These are phyloP conservation scores for Tetracentron sinense DNA, from an alignment of 164 flowering plant species.

Conservation along the genomic window DNA sequence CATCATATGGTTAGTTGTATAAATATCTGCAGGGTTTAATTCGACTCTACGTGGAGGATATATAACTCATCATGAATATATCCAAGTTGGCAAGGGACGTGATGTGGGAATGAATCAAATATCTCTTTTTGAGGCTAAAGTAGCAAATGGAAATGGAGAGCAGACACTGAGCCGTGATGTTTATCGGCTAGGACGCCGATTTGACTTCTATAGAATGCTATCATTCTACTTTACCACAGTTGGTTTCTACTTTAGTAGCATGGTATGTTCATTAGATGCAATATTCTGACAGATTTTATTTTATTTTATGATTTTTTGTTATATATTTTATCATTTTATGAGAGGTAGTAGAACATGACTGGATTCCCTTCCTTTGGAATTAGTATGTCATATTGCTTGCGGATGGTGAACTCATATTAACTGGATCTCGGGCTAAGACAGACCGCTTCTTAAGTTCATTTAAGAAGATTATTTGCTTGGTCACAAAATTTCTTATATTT, in stretches of 20 bases:
- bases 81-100: slow-evolving; percentile 97
- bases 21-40: slow-evolving; percentile 61
- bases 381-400: no score
- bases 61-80: slow-evolving; percentile 92
- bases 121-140: slow-evolving; percentile 92
- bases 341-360: no score
- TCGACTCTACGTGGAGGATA: slow-evolving; percentile 87
- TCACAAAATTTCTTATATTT: background rate
- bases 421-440: no score
- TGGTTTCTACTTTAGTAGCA: slow-evolving; percentile 95
- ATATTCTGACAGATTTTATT: no score
- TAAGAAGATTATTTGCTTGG: no score
- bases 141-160: slow-evolving; percentile 98
- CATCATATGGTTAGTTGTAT: slow-evolving; percentile 2
- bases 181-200: slow-evolving; percentile 91
- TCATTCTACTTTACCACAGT: slow-evolving; percentile 95
- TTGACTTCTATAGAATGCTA: slow-evolving; percentile 94
- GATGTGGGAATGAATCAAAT: slow-evolving; percentile 99
- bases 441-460: background rate
- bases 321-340: no score
- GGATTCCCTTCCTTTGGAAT: no score
- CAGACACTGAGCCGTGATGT: slow-evolving; percentile 97
- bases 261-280: slow-evolving; percentile 48
- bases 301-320: no score
- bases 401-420: no score